A percentile compares a stretch with the other conserved stretches of the same genome.
phyloP scores from a whole-genome alignment of 345 rosid species.

The Camelina laxa region DNA sequence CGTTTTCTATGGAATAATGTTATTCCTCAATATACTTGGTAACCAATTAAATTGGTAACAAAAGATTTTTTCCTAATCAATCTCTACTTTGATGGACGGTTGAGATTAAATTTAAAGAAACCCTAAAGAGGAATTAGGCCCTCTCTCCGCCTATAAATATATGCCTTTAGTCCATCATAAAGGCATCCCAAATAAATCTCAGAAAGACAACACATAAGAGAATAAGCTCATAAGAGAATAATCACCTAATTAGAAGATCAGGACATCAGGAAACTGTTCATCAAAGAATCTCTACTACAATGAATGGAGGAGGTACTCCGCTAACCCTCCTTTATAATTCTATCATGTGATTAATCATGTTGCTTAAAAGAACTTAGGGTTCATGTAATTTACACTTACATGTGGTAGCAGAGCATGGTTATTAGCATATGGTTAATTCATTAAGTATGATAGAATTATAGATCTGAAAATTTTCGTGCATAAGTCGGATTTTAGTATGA shows the following conservation, averaged over 20 bases:
- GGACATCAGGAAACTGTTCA: too few relatives aligned
- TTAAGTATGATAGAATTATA: too few relatives aligned
- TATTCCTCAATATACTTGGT: background rate
- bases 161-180: background rate
- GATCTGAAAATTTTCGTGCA: too few relatives aligned
- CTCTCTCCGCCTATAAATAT: constrained; percentile 4
- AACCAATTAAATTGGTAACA: background rate
- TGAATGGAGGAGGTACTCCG: too few relatives aligned
- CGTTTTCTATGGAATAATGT: background rate
- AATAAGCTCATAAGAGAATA: background rate
- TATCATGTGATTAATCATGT: too few relatives aligned
- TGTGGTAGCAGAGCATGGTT: too few relatives aligned
- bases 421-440: too few relatives aligned
- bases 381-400: too few relatives aligned
- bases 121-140: background rate
- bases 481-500: too few relatives aligned
- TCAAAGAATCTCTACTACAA: too few relatives aligned
- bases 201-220: background rate
- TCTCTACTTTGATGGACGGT: background rate
- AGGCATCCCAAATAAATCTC: background rate
- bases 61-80: background rate
- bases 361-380: too few relatives aligned
- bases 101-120: background rate
- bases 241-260: background rate
- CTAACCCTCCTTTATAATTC: too few relatives aligned